Evolutionary conservation across 2,329 filamentous ascomycete genomes (phyloP).

Genomic region (Tolypocladium tundrense): DNA sequence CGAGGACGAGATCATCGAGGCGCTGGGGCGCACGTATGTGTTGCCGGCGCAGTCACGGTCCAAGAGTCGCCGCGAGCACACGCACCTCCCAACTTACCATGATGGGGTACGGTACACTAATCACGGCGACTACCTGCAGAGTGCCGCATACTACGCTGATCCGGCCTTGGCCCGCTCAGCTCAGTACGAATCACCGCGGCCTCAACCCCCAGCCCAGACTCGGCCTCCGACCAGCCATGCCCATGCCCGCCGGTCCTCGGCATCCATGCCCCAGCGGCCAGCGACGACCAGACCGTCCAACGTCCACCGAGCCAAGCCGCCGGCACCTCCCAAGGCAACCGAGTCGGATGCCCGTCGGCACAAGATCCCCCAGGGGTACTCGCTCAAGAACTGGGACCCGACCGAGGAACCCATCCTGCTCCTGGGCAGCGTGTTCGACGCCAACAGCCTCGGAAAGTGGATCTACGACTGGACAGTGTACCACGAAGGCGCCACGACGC

Average conservation of each 20-base stretch:
- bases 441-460: slow-evolving; percentile 97
- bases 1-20: slow-evolving; percentile 51
- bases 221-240: slow-evolving; percentile 31
- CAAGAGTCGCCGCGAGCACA: slow-evolving; percentile 17
- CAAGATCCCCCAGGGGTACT: slow-evolving; percentile 80
- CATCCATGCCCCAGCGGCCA: slow-evolving; percentile 39
- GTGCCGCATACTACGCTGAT: slow-evolving; percentile 23
- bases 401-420: slow-evolving; percentile 88
- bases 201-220: slow-evolving; percentile 22
- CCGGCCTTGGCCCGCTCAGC: slow-evolving; percentile 24
- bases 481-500: slow-evolving; percentile 69
- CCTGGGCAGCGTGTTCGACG: slow-evolving; percentile 90
- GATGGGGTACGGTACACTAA: slow-evolving; percentile 48
- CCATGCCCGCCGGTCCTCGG: slow-evolving; percentile 37
- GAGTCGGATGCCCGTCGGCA: slow-evolving; percentile 52
- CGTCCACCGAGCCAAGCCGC: slow-evolving; percentile 16
- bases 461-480: slow-evolving; percentile 99
- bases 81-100: slow-evolving; percentile 29
- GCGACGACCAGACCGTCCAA: slow-evolving; percentile 38
- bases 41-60: slow-evolving; percentile 38
- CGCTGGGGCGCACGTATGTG: slow-evolving; percentile 42
- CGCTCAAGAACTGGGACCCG: slow-evolving; percentile 97
- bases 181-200: slow-evolving; percentile 31
- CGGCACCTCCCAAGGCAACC: slow-evolving; percentile 38
- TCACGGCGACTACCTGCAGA: slow-evolving; percentile 47